Evolutionary conservation across 495 filamentous ascomycete species (phyloP), one percentile per base, ranked within the genome.

Genomic region (Recurvomyces mirabilis): DNA sequence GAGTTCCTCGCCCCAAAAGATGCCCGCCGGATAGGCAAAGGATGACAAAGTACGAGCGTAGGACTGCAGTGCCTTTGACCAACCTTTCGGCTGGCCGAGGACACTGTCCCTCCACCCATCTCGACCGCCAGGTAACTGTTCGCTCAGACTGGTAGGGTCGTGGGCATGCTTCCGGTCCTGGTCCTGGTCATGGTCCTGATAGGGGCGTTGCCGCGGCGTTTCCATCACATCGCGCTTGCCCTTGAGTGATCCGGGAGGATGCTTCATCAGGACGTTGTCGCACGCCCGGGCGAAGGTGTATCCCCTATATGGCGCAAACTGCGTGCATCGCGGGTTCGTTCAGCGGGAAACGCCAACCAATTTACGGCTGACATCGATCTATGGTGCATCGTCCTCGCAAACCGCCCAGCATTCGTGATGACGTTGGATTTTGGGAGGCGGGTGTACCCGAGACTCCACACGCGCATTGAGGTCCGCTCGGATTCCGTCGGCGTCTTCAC

Each of bases 1-100:
- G 22, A 59, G 36, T 15, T 55, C 43, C 0, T 54, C 41, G 20
- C 55, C 52, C 61, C 61, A 64, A 36, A 57, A 64, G 17, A 64
- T 45, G 25, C 49, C 55, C 7, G 59, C 50, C 11, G 55, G 54
- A 37, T 62, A 55, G 0, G 53, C 47, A n/a, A 64, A 53, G 0
- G 57, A 51, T 4, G 51, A 35, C 22, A 61, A 40, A 24, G 55
- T 57, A 11, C 34, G 41, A 10, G 56, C 49, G 46, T 49, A 53
- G 33, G 46, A 46, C 5, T 32, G 47, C 22, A 64, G 57, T 10
- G 54, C 14, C 12, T 21, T 13, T 12, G 58, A 55, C 60, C 60
- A 63, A 9, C 23, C 35, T 0, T 53, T 40, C 2, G 53, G 58
- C 22, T 49, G 37, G 3, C 58, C 60, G 4, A 63, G 46, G 15